Evolutionary conservation across 371 early-diverging fungal genomes (phyloP).

Genomic region (Neoconidiobolus thromboides): DNA sequence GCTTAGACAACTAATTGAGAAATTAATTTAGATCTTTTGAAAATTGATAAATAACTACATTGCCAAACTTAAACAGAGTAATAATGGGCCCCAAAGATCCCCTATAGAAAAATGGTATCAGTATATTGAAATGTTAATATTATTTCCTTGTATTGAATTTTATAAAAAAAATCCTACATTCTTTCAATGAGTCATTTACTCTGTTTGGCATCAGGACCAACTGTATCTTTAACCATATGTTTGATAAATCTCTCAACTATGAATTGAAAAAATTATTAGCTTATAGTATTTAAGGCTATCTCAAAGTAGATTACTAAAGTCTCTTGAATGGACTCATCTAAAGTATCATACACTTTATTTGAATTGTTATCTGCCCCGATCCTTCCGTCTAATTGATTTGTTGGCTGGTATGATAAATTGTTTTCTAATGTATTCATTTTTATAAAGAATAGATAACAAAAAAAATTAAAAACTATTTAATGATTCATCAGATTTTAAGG

Average conservation of each 20-base stretch:
- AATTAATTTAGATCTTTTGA: too few species aligned
- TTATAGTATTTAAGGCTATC: background rate
- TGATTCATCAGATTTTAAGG: too few species aligned
- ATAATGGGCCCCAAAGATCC: conserved; percentile 91
- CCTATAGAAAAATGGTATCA: conserved; percentile 18
- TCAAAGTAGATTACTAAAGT: conserved; percentile 35
- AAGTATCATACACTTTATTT: conserved; percentile 30
- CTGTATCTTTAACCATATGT: conserved; percentile 44
- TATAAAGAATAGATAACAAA: too few species aligned
- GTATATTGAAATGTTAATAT: too few species aligned
- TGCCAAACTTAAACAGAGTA: conserved; percentile 71
- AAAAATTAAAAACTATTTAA: too few species aligned
- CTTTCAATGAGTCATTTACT: conserved; percentile 41
- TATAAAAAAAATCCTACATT: conserved; percentile 30
- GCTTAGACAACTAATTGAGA: conserved; percentile 6
- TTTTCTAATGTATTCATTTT: too few species aligned
- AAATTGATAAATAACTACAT: conserved; percentile 21
- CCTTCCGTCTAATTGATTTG: background rate
- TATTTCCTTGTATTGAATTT: background rate
- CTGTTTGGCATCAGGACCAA: conserved; percentile 55
- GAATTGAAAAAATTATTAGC: background rate
- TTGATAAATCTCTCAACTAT: conserved; percentile 58
- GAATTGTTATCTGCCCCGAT: background rate
- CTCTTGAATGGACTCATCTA: conserved; percentile 80
- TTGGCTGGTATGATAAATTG: background rate